A percentile compares a stretch with the other conserved stretches of the same genome.
phyloP scores from a whole-genome alignment of 768 basidiomycete genomes.

The Rossbeevera mucosa region DNA sequence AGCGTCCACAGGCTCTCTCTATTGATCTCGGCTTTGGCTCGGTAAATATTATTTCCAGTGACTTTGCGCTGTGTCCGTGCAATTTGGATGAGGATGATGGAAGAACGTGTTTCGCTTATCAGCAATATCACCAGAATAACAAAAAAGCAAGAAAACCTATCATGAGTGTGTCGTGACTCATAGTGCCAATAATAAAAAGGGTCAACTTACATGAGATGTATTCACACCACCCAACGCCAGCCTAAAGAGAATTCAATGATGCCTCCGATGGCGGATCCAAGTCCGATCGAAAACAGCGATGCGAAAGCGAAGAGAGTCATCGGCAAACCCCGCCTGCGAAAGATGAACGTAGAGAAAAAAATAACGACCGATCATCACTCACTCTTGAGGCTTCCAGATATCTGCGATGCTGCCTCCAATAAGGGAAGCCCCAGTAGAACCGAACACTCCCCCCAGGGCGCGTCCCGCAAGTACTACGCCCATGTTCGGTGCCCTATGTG shows the following conservation, averaged over 20 bases:
- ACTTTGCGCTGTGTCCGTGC: conserved; percentile 62
- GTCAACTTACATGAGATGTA: conserved; percentile 52
- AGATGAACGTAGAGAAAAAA: neutral
- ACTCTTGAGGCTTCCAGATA: conserved; percentile 62
- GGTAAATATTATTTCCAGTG: conserved; percentile 57
- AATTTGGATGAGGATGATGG: conserved; percentile 61
- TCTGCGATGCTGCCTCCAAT: conserved; percentile 68
- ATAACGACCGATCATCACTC: conserved; percentile 13
- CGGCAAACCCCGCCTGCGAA: conserved; percentile 60
- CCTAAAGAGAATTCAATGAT: conserved; percentile 58
- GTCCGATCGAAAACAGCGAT: conserved; percentile 53
- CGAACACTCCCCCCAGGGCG: conserved; percentile 59
- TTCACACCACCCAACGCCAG: conserved; percentile 85
- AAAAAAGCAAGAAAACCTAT: conserved; percentile 49
- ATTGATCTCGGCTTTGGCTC: conserved; percentile 60
- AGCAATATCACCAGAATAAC: conserved; percentile 46
- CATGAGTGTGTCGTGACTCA: conserved; percentile 2
- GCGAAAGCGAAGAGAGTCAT: conserved; percentile 67
- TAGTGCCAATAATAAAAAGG: neutral
- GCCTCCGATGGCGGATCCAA: conserved; percentile 61
- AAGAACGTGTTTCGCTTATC: conserved; percentile 68
- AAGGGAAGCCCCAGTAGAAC: conserved; percentile 61
- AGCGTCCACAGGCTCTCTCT: conserved; percentile 47
- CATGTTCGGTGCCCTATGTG: conserved; percentile 39
- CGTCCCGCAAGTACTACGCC: conserved; percentile 55